phyloP scores from a whole-genome alignment of 1,284 basidiomycete species.

The Bondarzewia mesenterica region DNA sequence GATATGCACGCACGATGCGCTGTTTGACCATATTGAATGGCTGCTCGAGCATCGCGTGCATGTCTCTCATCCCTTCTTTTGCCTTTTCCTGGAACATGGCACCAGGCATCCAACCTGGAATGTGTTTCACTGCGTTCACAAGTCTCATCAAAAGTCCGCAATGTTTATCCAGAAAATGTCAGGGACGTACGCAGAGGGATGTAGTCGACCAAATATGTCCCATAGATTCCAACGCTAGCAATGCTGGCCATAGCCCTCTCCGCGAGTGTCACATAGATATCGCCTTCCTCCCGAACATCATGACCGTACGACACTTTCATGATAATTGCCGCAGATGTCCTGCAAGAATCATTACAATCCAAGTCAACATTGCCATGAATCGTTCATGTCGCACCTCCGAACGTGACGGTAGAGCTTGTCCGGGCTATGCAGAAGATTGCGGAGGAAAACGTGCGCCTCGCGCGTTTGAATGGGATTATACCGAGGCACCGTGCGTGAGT shows the following conservation, averaged over 20 bases:
- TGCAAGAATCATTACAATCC: neutral
- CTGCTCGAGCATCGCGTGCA: neutral
- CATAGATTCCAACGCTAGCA: conserved; percentile 14
- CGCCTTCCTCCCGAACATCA: conserved; percentile 8
- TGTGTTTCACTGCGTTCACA: conserved; percentile 37
- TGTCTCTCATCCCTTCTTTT: conserved; percentile 35
- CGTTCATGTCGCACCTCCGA: neutral
- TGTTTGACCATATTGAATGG: neutral
- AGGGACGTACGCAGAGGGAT: conserved; percentile 15
- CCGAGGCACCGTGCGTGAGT: neutral
- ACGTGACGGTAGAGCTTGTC: neutral
- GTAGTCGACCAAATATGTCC: conserved; percentile 20
- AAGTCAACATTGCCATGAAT: neutral
- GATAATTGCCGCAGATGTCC: neutral
- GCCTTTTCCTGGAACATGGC: conserved; percentile 49
- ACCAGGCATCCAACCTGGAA: conserved; percentile 61
- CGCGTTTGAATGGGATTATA: neutral
- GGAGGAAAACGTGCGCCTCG: neutral
- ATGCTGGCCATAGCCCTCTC: conserved; percentile 16
- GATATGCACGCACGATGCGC: neutral
- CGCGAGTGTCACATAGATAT: conserved; percentile 14
- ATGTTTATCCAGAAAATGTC: neutral
- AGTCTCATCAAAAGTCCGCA: neutral
- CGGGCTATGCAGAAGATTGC: neutral
- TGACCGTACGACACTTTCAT: conserved; percentile 4